A percentile compares a stretch with the other conserved stretches of the same genome.
These are phyloP conservation scores for Neoboletus brunneissimus DNA, from an alignment of 768 basidiomycete species.

Conservation along the genomic window DNA sequence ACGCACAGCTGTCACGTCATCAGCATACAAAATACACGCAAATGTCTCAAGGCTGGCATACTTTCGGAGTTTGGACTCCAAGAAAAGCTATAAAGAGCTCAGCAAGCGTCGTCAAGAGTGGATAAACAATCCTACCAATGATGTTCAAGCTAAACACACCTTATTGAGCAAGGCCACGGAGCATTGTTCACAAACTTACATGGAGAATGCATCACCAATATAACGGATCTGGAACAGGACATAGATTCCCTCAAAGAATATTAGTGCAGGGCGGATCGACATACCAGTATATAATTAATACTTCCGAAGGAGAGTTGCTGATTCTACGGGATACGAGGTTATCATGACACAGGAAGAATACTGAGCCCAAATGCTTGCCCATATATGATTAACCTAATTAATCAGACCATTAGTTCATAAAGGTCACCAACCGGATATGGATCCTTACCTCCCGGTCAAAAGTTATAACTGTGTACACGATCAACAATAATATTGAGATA, in stretches of 20 bases:
- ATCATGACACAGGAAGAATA: too few relatives aligned
- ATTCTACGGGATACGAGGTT: too few relatives aligned
- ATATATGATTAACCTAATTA: constrained; percentile 19
- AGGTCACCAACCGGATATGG: background rate
- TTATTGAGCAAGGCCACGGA: too few relatives aligned
- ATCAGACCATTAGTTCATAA: background rate
- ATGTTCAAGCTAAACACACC: too few relatives aligned
- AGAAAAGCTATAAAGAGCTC: too few relatives aligned
- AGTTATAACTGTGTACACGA: constrained; percentile 6
- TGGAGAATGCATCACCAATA: constrained; percentile 17
- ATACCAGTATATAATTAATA: constrained; percentile 19
- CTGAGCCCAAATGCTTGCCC: too few relatives aligned
- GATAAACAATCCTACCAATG: too few relatives aligned
- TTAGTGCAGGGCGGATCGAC: background rate
- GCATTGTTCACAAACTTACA: constrained; percentile 17
- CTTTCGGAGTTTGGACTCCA: too few relatives aligned
- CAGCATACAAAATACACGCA: too few relatives aligned
- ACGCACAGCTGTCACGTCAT: constrained; percentile 9
- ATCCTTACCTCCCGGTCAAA: constrained; percentile 18
- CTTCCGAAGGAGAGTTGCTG: constrained; percentile 11
- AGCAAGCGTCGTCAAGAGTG: too few relatives aligned
- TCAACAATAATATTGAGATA: background rate
- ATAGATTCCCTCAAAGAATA: too few relatives aligned
- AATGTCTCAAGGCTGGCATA: too few relatives aligned
- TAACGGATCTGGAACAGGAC: constrained; percentile 20